Base-by-base conservation (phyloP, 2,329 filamentous ascomycete species). In the Xylariaceae sp. region DNA sequence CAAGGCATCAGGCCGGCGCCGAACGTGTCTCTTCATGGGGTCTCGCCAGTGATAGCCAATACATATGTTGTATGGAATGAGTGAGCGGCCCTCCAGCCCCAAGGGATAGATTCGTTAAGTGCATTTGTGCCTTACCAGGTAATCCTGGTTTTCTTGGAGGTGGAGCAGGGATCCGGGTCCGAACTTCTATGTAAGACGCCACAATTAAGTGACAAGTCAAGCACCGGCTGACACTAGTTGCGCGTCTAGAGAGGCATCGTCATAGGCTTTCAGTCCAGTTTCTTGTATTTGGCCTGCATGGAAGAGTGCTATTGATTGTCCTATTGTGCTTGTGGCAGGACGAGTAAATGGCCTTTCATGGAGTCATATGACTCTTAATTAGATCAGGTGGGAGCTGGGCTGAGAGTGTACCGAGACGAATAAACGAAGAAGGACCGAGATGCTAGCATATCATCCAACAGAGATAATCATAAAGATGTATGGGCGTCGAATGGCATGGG, bases 401-500 rank as follows among this genome's bases (percentile, higher is more conserved):
- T 27, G 5, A 33, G 33, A 40, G 30, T 36, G 45, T 43, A 23
- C 24, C 18, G 10, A 40, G 11, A 30, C 35, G 26, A 9, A 13
- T 15, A 24, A 45, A 42, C 30, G 23, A 27, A 36, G 27, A 11
- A 51, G 32, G 29, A 41, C 44, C 24, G 32, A 54, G 37, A 46
- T 44, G 39, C 33, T 46, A 23, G 27, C 35, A 11, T 13, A 27
- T 18, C 40, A 16, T 39, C 29, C 16, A 41, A 32, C 23, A 20
- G 10, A 16, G 35, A 23, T 47, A 26, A 42, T 43, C n/a, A 4
- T 24, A n/a, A 45, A 45, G 29, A 36, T 18, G n/a, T 29, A 43
- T 11, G 11, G 30, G 36, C 50, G 45, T 54, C 50, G 50, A 40
- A 44, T 43, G 30, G 51, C 40, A 27, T 32, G n/a, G n/a, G 35